A percentile compares a stretch with the other conserved stretches of the same genome.
These are phyloP conservation scores for Pestalotiopsis sp. DNA, from an alignment of 2,329 filamentous ascomycete genomes.

Conservation along the genomic window DNA sequence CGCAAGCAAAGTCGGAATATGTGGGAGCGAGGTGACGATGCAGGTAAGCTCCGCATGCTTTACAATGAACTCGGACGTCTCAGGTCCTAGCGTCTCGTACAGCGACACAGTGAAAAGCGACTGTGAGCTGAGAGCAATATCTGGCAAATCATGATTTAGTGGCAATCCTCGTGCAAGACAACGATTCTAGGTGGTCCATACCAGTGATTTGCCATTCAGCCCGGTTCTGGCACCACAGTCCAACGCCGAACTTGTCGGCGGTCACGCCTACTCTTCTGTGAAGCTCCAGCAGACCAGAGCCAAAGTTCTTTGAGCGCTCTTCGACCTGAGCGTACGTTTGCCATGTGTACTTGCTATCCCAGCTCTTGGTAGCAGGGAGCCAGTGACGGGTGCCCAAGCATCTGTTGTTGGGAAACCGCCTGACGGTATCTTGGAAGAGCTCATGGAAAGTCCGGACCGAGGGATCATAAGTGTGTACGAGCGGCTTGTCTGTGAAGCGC, in stretches of 20 bases:
- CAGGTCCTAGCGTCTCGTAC: conserved; percentile 92
- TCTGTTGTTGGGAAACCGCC: conserved; percentile 64
- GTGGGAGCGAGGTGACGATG: conserved; percentile 77
- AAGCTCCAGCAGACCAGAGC: conserved; percentile 81
- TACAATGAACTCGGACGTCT: conserved; percentile 93
- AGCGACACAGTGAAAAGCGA: conserved; percentile 88
- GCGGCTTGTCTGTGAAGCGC: conserved; percentile 70
- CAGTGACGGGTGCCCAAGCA: conserved; percentile 84
- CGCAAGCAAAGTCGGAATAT: conserved; percentile 81
- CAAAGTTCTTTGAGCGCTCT: conserved; percentile 79
- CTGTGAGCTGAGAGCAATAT: conserved; percentile 86
- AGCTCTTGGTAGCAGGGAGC: conserved; percentile 73
- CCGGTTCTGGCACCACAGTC: conserved; percentile 85
- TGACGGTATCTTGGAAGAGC: conserved; percentile 71
- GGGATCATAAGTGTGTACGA: conserved; percentile 75
- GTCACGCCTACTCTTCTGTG: conserved; percentile 73
- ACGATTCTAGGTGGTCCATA: conserved; percentile 36
- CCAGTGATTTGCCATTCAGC: conserved; percentile 87
- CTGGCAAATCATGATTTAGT: conserved; percentile 43
- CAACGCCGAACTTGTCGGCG: conserved; percentile 71
- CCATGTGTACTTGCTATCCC: conserved; percentile 78
- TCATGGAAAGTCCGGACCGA: conserved; percentile 75
- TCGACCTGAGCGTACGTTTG: conserved; percentile 80
- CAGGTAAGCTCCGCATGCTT: conserved; percentile 80
- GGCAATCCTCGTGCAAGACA: not conserved